These are phyloP conservation scores for Eruca vesicaria DNA, from an alignment of 441 rosid genomes.

Conservation along the genomic window DNA sequence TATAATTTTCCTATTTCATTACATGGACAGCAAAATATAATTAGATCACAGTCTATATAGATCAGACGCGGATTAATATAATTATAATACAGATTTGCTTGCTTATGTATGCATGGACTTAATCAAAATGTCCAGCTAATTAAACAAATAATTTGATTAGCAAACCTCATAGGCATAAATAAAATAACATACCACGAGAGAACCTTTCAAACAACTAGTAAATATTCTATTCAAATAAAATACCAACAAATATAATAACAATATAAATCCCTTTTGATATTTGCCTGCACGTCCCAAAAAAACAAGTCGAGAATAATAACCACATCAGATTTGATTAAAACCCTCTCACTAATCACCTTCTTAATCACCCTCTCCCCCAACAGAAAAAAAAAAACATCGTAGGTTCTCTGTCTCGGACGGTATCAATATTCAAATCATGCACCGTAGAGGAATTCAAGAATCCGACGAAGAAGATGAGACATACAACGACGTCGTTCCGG, in stretches of 20 bases:
- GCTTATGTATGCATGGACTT: constrained; percentile 37
- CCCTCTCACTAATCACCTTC: constrained; percentile 36
- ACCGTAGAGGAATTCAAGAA: constrained; percentile 34
- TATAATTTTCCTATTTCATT: not conserved
- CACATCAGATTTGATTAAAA: constrained; percentile 29
- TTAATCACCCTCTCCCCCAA: constrained; percentile 12
- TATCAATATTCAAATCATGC: constrained; percentile 26
- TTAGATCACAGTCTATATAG: constrained; percentile 22
- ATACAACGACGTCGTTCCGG: constrained; percentile 37
- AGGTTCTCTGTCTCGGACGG: not conserved
- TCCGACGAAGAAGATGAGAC: constrained; percentile 40
- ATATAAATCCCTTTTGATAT: constrained; percentile 28
- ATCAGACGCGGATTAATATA: constrained; percentile 25
- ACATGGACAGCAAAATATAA: not conserved
- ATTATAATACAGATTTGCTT: constrained; percentile 17
- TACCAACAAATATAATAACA: constrained; percentile 16
- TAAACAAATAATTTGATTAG: constrained; percentile 28
- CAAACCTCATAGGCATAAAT: constrained; percentile 14
- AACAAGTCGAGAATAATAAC: constrained; percentile 33
- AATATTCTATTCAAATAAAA: constrained; percentile 18
- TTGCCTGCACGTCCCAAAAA: constrained; percentile 48
- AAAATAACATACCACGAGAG: constrained; percentile 30
- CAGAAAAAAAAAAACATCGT: not conserved
- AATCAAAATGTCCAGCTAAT: constrained; percentile 38
- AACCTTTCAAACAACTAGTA: constrained; percentile 36